Conservation (phyloP, 768 basidiomycete species). For the Tubosaeta sp. region DNA sequence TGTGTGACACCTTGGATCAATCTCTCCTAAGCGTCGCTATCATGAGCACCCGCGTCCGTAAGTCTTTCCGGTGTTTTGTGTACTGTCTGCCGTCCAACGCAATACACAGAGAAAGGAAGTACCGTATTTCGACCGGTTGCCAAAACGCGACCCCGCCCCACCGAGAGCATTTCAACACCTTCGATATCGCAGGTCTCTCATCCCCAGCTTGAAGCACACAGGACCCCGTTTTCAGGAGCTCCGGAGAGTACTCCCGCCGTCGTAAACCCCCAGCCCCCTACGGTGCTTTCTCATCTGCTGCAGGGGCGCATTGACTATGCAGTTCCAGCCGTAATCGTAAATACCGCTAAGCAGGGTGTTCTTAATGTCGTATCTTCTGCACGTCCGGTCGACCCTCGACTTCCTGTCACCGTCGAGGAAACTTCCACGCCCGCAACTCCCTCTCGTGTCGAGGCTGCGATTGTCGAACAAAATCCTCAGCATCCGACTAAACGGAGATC, state of each 20-base stretch:
- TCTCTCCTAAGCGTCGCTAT: constrained; percentile 4
- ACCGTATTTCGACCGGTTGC: constrained; percentile 66
- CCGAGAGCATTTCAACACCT: constrained; percentile 18
- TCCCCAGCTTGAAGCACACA: constrained; percentile 4
- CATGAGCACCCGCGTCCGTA: constrained; percentile 56
- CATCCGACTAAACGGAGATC: constrained; percentile 19
- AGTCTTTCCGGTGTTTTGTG: constrained; percentile 33
- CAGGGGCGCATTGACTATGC: constrained; percentile 3
- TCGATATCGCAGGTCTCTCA: constrained; percentile 12
- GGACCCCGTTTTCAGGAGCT: neutral
- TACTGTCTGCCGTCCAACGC: constrained; percentile 1
- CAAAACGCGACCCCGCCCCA: constrained; percentile 48
- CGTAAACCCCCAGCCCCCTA: constrained; percentile 2
- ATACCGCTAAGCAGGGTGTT: constrained; percentile 6
- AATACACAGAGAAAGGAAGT: constrained; percentile 59
- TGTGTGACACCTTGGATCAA: constrained; percentile 10
- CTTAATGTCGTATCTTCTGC: constrained; percentile 18
- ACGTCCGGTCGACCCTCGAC: constrained; percentile 2
- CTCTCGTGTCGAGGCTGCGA: constrained; percentile 4
- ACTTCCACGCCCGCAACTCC: neutral
- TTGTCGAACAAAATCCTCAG: constrained; percentile 5
- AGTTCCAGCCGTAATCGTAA: neutral
- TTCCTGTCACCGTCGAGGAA: constrained; percentile 1
- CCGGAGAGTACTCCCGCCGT: neutral
- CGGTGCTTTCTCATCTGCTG: constrained; percentile 6